Conservation (phyloP, 805 yeast genomes). For the Pichia exigua region DNA sequence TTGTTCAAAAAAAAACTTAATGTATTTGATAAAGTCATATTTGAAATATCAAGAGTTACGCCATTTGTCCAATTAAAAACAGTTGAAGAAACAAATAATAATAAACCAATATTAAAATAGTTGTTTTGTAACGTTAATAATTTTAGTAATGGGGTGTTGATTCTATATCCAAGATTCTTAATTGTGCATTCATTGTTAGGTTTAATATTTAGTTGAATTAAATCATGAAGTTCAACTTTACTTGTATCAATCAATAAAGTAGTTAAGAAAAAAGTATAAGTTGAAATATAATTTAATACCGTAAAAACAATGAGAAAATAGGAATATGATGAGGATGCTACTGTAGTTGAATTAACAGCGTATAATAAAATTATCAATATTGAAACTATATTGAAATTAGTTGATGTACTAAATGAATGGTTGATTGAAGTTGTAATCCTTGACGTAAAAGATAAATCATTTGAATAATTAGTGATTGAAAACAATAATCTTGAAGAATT, state of each 20-base stretch:
- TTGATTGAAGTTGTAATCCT: constrained; percentile 4
- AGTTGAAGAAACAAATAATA: neutral
- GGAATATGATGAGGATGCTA: constrained; percentile 29
- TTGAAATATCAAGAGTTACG: neutral
- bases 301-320: constrained; percentile 41
- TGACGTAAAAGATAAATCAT: constrained; percentile 33
- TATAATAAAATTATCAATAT: neutral
- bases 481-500: constrained; percentile 40
- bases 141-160: neutral
- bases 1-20: constrained; percentile 22
- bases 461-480: constrained; percentile 33
- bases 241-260: constrained; percentile 61
- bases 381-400: neutral
- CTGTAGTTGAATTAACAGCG: neutral
- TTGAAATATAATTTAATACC: constrained; percentile 52
- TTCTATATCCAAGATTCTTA: neutral
- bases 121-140: neutral
- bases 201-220: constrained; percentile 25
- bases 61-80: constrained; percentile 1
- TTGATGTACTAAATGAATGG: constrained; percentile 3
- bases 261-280: constrained; percentile 56
- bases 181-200: neutral
- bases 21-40: constrained; percentile 8
- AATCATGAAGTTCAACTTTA: constrained; percentile 52
- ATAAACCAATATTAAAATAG: neutral